Evolutionary conservation across 108 stramenopile genomes (phyloP).

Genomic region (Hondaea fermentalgiana): DNA sequence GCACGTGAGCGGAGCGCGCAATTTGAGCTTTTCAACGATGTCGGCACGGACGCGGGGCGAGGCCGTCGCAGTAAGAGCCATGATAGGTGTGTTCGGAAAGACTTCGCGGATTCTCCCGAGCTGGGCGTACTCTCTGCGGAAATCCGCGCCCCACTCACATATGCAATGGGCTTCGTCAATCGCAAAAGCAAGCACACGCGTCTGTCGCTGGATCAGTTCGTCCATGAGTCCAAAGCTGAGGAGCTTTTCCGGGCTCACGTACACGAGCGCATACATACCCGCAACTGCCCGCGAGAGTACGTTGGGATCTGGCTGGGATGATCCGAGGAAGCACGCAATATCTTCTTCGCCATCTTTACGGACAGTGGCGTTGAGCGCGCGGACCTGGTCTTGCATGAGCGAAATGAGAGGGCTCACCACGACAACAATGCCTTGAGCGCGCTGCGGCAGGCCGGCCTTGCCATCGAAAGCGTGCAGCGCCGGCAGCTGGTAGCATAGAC

Average conservation of each 20-base stretch:
- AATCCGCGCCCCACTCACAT: constrained; percentile 86
- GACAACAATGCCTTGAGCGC: not conserved
- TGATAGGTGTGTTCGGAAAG: constrained; percentile 49
- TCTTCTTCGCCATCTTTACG: constrained; percentile 50
- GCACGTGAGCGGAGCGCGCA: constrained; percentile 44
- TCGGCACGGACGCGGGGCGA: constrained; percentile 64
- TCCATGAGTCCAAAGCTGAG: constrained; percentile 38
- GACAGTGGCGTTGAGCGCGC: constrained; percentile 62
- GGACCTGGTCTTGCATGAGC: constrained; percentile 70
- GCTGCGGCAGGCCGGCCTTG: too few relatives aligned
- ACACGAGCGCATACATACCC: constrained; percentile 65
- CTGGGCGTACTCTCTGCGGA: constrained; percentile 68
- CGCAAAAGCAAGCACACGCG: constrained; percentile 51
- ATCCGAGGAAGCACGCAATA: constrained; percentile 58
- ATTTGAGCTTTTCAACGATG: constrained; percentile 39
- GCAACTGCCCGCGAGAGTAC: constrained; percentile 44
- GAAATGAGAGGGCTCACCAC: constrained; percentile 67
- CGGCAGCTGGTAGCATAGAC: constrained; percentile 75
- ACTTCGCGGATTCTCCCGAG: constrained; percentile 53
- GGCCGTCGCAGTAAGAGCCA: constrained; percentile 88
- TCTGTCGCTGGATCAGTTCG: constrained; percentile 23
- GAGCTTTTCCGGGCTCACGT: constrained; percentile 83
- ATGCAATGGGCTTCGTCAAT: constrained; percentile 91
- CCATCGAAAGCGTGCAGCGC: constrained; percentile 36
- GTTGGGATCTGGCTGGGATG: constrained; percentile 48